Evolutionary conservation across 345 rosid species (phyloP), one percentile per base, ranked within the genome.

Genomic region (Psidium guajava): DNA sequence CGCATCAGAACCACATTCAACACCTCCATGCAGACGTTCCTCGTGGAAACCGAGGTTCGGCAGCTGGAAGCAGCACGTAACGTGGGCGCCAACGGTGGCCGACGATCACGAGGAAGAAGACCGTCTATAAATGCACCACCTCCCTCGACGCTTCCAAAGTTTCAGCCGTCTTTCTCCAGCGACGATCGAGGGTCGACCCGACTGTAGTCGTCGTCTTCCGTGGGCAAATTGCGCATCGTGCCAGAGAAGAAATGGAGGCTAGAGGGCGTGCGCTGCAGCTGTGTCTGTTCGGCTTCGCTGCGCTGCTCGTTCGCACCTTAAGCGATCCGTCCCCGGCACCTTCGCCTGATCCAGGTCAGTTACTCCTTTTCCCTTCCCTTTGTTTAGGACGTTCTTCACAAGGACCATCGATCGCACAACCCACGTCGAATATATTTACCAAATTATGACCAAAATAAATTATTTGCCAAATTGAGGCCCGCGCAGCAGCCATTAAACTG

Each of bases 21-120:
- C 12, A 21, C 77, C 5, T 69, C 0, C 24, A 8, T 18, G 9
- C 77, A 69, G 77, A 36, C 77, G 18, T 69, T 69, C 77, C 47
- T 69, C 77, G 77, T 36, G 47, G 77, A 69, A 21, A 18, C 77
- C 77, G 36, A 36, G 47, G 77, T 69, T 18, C 47, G 80, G 59
- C 69, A 82, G 88, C 87, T 88, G 91, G 86, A 64, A 87, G 51
- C 59, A 54, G 32, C 36, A 42, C 64, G 77, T 44, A 69, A 42
- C 36, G 77, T 18, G 54, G 32, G 81, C 82, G 80, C 84, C 25
- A 53, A 61, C 49, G 25, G 25, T 36, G 4, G 57, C 1, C 85
- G 91, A 74, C 81, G 40, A 18, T 40, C n/a, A 6, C 93, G 32
- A 90, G 85, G 81, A 69, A 4, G 14, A 11, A 6, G 24, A 18